Conservation (phyloP, 2,329 filamentous ascomycete genomes). For the Rugonectria rugulosa region DNA sequence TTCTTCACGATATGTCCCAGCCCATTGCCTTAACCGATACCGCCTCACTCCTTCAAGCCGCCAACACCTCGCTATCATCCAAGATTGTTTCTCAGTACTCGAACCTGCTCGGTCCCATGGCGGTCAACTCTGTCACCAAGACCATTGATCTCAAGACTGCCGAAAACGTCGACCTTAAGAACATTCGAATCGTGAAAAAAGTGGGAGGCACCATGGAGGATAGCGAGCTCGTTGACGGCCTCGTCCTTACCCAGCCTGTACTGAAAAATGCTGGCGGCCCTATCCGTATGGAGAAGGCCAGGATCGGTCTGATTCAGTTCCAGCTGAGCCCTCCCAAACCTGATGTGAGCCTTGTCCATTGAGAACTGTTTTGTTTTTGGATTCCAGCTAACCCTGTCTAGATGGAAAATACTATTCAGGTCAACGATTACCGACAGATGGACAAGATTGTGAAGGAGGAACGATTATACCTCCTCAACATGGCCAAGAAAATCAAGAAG, state of each 20-base stretch:
- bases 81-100: slow-evolving; percentile 99
- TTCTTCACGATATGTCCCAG: slow-evolving; percentile 94
- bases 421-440: slow-evolving; percentile 99
- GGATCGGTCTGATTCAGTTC: slow-evolving; percentile 97
- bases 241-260: slow-evolving; percentile 91
- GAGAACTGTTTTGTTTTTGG: not conserved
- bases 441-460: slow-evolving; percentile 99
- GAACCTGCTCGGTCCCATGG: slow-evolving; percentile 94
- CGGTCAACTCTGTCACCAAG: slow-evolving; percentile 94
- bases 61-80: slow-evolving; percentile 94
- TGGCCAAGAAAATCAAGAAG: slow-evolving; percentile 99
- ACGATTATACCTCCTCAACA: slow-evolving; percentile 95
- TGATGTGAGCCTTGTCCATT: slow-evolving; percentile 68
- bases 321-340: slow-evolving; percentile 98
- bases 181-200: slow-evolving; percentile 97
- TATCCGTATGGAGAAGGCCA: slow-evolving; percentile 93
- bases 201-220: slow-evolving; percentile 98
- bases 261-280: slow-evolving; percentile 94
- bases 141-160: slow-evolving; percentile 95
- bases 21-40: slow-evolving; percentile 91
- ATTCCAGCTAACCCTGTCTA: slow-evolving; percentile 45
- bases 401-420: slow-evolving; percentile 99
- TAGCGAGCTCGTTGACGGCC: slow-evolving; percentile 93
- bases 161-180: slow-evolving; percentile 94
- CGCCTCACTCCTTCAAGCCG: slow-evolving; percentile 90